Conservation (phyloP, 805 yeast genomes). For the Candida corydali region DNA sequence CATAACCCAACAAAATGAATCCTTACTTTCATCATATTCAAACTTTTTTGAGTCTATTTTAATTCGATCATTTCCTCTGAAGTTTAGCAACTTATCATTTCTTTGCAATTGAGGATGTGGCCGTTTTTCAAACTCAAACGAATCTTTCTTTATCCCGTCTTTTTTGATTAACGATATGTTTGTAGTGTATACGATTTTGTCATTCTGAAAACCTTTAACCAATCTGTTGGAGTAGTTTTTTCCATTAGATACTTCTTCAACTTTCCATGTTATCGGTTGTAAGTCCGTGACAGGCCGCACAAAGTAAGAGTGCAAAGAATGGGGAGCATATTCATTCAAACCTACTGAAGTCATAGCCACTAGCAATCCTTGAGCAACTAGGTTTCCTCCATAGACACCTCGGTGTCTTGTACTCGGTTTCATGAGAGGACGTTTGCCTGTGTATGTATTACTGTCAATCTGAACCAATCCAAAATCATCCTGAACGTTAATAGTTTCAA, state of each 20-base stretch:
- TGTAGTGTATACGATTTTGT: constrained; percentile 20
- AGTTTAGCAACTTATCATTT: neutral
- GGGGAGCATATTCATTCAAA: constrained; percentile 28
- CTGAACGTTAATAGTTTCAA: neutral
- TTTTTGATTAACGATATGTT: constrained; percentile 26
- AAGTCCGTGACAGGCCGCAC: constrained; percentile 18
- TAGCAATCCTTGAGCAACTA: constrained; percentile 36
- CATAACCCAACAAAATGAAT: neutral
- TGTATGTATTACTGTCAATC: constrained; percentile 13
- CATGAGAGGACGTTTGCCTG: constrained; percentile 21
- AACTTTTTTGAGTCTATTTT: neutral
- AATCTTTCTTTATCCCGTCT: neutral
- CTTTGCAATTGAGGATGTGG: neutral
- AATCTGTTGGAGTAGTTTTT: constrained; percentile 30
- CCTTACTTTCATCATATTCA: neutral
- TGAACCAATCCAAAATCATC: constrained; percentile 15
- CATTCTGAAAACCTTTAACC: constrained; percentile 25
- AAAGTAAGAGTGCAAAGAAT: constrained; percentile 32
- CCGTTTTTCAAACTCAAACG: constrained; percentile 1
- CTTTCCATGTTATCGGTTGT: constrained; percentile 24
- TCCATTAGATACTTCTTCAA: constrained; percentile 30
- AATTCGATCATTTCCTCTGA: neutral
- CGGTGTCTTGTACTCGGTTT: constrained; percentile 29
- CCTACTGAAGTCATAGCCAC: constrained; percentile 33
- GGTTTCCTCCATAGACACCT: constrained; percentile 39